Conservation (phyloP, 1,284 basidiomycete species). For the Phenoliferia sp. region DNA sequence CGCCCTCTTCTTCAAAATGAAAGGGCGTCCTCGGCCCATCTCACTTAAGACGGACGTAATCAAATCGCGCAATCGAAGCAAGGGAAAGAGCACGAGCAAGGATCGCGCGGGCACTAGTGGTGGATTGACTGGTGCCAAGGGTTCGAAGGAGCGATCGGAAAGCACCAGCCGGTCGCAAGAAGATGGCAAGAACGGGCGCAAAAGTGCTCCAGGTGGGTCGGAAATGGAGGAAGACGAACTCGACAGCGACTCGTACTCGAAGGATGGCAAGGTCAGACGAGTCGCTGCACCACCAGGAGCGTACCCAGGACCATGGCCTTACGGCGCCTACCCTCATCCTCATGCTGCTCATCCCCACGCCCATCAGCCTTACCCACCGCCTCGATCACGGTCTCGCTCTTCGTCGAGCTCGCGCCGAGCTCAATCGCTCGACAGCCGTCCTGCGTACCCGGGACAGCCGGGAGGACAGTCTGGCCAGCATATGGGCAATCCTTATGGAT, state of each 20-base stretch:
- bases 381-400: constrained; percentile 23
- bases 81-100: constrained; percentile 35
- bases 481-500: constrained; percentile 1
- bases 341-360: constrained; percentile 23
- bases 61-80: constrained; percentile 39
- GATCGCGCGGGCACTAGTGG: constrained; percentile 10
- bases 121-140: constrained; percentile 2
- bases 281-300: not conserved
- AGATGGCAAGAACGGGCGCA: constrained; percentile 11
- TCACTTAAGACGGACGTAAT: constrained; percentile 41
- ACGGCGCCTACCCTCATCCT: constrained; percentile 21
- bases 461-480: not conserved
- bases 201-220: constrained; percentile 26
- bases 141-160: constrained; percentile 25
- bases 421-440: constrained; percentile 22
- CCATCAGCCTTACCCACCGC: constrained; percentile 28
- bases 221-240: constrained; percentile 22
- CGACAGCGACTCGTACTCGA: constrained; percentile 13
- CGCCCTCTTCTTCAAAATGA: constrained; percentile 42
- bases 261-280: not conserved
- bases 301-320: constrained; percentile 1
- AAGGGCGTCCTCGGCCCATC: constrained; percentile 39
- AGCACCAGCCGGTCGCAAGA: constrained; percentile 17
- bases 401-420: constrained; percentile 19
- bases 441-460: not conserved